Base-by-base conservation (phyloP, 2,329 filamentous ascomycete genomes). In the Trichoderma sp. region DNA sequence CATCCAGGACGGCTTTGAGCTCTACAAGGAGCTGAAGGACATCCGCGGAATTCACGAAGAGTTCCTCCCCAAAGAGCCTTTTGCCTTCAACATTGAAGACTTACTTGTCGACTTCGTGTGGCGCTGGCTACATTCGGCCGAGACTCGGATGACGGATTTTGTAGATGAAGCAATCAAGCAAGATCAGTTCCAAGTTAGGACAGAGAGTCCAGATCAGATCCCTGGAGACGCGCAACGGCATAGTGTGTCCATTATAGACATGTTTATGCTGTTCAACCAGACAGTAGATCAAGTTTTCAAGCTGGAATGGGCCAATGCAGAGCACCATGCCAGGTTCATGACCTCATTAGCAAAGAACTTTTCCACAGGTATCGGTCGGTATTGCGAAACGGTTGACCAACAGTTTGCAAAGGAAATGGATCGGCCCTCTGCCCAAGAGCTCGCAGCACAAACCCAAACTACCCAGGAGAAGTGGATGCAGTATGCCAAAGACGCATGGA, bases 281-380 rank as follows among this genome's bases (percentile, higher is more conserved):
- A 94, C 93, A 21, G 91, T 97, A 45, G 93, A 98, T 78, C 94
- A 97, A 80, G 91, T 99, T 73, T 92, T 94, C 72, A 88, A 94
- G 79, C 88, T 99, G 12, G 91, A 95, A 76, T 99, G 97, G 97
- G 93, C 95, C 78, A 95, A 98, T 82, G 94, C 98, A 80, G 88
- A 97, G 50, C 95, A 98, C 78, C 94, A 98, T 82, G 96, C 97
- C 53, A 95, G 95, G 77, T 99, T 99, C 85, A 98, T 98, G 95
- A 99, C 97, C 18, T 91, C 95, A 2, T 87, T 98, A 18, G 92
- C 95, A 16, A 97, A 95, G 80, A 93, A 93, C 0, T 94, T 98
- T 76, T 93, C 95, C 2, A 89, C 90, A 64, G 95, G 95, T 21
- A 90, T 99, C 65, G 93, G 94, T 14, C 91, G 92, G 79, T 99